Evolutionary conservation across 192 early-diverging fungal genomes (phyloP).

Genomic region (Coemansia sp.): DNA sequence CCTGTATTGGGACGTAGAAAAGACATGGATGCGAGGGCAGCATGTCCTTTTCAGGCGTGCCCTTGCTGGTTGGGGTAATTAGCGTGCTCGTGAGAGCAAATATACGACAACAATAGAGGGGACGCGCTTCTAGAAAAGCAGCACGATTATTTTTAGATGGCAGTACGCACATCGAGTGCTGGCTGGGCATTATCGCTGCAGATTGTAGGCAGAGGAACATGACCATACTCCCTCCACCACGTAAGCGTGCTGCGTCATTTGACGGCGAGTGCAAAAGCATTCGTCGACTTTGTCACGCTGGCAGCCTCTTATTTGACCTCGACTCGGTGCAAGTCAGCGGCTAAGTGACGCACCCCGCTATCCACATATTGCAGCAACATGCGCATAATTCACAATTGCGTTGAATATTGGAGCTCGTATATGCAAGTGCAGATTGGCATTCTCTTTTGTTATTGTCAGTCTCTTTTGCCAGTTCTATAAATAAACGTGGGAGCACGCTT

Average conservation of each 20-base stretch:
- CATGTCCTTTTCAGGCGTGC: not conserved
- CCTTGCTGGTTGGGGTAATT: constrained; percentile 2
- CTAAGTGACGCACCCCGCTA: not conserved
- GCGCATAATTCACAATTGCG: not conserved
- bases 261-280: constrained; percentile 1
- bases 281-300: not conserved
- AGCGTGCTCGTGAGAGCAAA: not conserved
- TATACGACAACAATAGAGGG: not conserved
- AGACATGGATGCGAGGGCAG: not conserved
- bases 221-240: not conserved
- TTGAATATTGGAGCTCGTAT: not conserved
- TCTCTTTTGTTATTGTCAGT: not conserved
- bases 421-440: not conserved
- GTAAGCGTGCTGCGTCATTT: constrained; percentile 5
- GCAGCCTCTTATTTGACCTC: not conserved
- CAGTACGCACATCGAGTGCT: not conserved
- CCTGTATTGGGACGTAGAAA: constrained; percentile 2
- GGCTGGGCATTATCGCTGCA: not conserved
- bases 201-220: too few species aligned
- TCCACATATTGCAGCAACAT: constrained; percentile 4
- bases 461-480: not conserved
- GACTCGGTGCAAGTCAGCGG: constrained; percentile 6
- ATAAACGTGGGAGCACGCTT: not conserved
- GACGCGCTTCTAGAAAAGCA: not conserved
- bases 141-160: not conserved